A percentile compares a stretch with the other conserved stretches of the same genome.
phyloP scores from a whole-genome alignment of 2,329 filamentous ascomycete species.

The Cucurbitaria berberidis region DNA sequence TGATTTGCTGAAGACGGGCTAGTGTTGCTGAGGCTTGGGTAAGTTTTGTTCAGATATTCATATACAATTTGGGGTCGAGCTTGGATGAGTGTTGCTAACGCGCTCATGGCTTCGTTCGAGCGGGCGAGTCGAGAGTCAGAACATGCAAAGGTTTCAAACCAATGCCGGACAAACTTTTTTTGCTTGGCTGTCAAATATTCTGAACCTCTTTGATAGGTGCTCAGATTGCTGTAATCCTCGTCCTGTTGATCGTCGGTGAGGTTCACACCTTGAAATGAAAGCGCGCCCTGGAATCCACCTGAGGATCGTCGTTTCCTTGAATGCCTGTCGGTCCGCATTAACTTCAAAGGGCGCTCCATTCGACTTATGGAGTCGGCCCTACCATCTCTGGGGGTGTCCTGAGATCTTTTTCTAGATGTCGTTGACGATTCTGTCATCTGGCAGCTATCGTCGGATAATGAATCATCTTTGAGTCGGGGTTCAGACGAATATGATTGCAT shows the following conservation, averaged over 20 bases:
- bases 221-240: not conserved
- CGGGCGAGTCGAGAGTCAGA: not conserved
- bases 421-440: not conserved
- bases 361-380: too few relatives aligned
- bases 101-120: constrained; percentile 12
- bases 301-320: not conserved
- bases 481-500: not conserved
- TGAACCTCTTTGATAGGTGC: not conserved
- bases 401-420: not conserved
- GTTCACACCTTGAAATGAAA: not conserved
- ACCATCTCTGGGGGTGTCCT: not conserved
- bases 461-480: not conserved
- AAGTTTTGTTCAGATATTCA: constrained; percentile 21
- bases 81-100: constrained; percentile 21
- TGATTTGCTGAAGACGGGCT: not conserved
- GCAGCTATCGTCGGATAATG: not conserved
- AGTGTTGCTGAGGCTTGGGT: not conserved
- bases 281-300: not conserved
- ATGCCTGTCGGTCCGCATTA: not conserved
- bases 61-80: constrained; percentile 12
- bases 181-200: constrained; percentile 17
- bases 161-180: constrained; percentile 18
- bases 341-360: not conserved
- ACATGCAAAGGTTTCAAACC: constrained; percentile 17
- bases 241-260: not conserved